Base-by-base conservation (phyloP, 2,329 filamentous ascomycete genomes). In the Blastomyces silverae region DNA sequence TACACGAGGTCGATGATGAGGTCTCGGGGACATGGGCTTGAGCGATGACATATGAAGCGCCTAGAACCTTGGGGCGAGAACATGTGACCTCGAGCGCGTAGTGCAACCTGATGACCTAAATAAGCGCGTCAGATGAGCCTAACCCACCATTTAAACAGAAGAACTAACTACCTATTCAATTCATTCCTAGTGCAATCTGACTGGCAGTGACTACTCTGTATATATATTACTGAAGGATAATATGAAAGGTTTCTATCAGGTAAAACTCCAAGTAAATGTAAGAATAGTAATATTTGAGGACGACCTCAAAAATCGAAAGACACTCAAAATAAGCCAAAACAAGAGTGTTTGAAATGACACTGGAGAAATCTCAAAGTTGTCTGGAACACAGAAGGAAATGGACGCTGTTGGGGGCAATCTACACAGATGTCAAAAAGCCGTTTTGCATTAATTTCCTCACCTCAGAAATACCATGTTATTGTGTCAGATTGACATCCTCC, bases 21-120 rank as follows among this genome's bases (percentile, higher is more conserved):
- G 37, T 42, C 56, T 42, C 4, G 37, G 13, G 20, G 5, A n/a
- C 37, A 39, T 2, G 56, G 34, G 11, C 56, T 28, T 17, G 10
- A 22, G 37, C 37, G n/a, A 59, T 59, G 56, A 59, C 56, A 59
- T 59, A 59, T 59, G 56, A 44, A 22, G 42, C 28, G 37, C 20
- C 56, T 59, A 37, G 56, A 44, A 59, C 11, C 37, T 59, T 59
- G 37, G 56, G 31, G 37, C 6, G 15, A 20, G 56, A 42, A 17
- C 56, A 58, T 58, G 56, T 58, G 56, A 58, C 56, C 37, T 17
- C 37, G n/a, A 44, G 56, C 34, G 15, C 34, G 20, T 7, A 2
- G 13, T 2, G 25, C 11, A 17, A 53, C 13, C 22, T 6, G 22
- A 31, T 55, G 52, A 52, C n/a, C 28, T 20, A 31, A 53, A n/a